Percentiles rank a stretch among this genome's conserved stretches.
These are phyloP conservation scores for Silene conica DNA, from an alignment of 148 eudicot species.

Conservation along the genomic window DNA sequence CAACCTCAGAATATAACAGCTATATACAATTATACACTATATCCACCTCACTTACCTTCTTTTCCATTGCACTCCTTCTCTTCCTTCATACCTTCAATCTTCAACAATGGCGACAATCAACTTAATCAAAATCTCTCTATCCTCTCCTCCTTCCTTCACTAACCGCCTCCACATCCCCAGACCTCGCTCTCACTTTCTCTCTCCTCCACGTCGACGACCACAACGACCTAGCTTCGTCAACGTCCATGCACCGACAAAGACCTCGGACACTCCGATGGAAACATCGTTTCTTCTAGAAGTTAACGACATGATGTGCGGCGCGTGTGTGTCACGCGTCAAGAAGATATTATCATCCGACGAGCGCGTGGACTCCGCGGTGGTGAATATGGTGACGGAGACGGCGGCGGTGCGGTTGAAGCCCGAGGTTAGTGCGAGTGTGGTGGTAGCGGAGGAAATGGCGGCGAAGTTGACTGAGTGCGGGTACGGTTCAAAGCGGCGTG, in stretches of 20 bases:
- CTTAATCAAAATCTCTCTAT: slow-evolving; percentile 46
- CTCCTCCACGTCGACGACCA: slow-evolving; percentile 17
- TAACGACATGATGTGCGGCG: slow-evolving; percentile 93
- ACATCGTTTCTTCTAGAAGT: slow-evolving; percentile 63
- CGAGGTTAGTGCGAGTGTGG: slow-evolving; percentile 16
- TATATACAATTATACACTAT: neutral
- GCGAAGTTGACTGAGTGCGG: slow-evolving; percentile 72
- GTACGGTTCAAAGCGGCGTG: slow-evolving; percentile 61
- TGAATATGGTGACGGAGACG: slow-evolving; percentile 85
- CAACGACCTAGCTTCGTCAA: slow-evolving; percentile 20
- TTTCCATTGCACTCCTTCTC: neutral
- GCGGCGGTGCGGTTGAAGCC: slow-evolving; percentile 70
- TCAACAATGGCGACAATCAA: slow-evolving; percentile 33
- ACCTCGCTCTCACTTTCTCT: slow-evolving; percentile 14
- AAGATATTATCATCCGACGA: slow-evolving; percentile 52
- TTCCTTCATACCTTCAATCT: neutral
- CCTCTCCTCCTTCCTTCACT: slow-evolving; percentile 15
- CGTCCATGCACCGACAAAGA: slow-evolving; percentile 22
- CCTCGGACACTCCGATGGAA: neutral
- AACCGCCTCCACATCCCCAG: slow-evolving; percentile 19
- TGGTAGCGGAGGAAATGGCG: slow-evolving; percentile 58
- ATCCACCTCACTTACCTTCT: neutral
- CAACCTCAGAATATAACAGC: neutral
- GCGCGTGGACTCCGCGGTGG: slow-evolving; percentile 78
- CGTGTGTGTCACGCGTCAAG: slow-evolving; percentile 77